Evolutionary conservation across 2,329 filamentous ascomycete genomes (phyloP).

Genomic region (Fusarium luffae): DNA sequence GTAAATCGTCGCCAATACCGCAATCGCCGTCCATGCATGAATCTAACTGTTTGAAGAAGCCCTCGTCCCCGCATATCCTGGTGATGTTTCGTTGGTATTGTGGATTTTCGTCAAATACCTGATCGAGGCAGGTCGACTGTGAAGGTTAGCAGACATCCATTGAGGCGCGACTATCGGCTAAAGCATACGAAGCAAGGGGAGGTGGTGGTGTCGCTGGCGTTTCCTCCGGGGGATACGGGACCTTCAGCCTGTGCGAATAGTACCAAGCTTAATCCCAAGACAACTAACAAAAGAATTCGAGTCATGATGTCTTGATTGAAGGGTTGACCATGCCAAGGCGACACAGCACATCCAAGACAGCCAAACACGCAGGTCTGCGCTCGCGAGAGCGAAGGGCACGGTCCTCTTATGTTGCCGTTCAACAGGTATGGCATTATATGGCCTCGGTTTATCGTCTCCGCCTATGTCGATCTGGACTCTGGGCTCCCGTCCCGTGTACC

Average conservation of each 20-base stretch:
- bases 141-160: rapidly evolving
- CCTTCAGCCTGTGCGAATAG: neutral
- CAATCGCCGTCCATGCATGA: neutral
- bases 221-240: neutral
- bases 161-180: rapidly evolving
- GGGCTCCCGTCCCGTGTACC: neutral
- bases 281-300: too few species aligned
- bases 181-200: neutral
- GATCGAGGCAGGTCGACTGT: neutral
- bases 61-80: neutral
- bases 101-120: neutral
- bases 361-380: too few species aligned
- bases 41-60: rapidly evolving
- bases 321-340: rapidly evolving
- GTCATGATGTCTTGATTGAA: neutral
- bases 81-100: neutral
- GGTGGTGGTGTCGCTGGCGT: neutral
- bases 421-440: neutral
- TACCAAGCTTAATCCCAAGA: neutral
- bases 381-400: too few species aligned
- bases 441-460: neutral
- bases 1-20: neutral
- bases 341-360: neutral
- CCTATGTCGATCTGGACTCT: neutral
- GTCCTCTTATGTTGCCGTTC: too few species aligned